Conservation (phyloP, 768 basidiomycete species). For the Basidioascus undulatus region DNA sequence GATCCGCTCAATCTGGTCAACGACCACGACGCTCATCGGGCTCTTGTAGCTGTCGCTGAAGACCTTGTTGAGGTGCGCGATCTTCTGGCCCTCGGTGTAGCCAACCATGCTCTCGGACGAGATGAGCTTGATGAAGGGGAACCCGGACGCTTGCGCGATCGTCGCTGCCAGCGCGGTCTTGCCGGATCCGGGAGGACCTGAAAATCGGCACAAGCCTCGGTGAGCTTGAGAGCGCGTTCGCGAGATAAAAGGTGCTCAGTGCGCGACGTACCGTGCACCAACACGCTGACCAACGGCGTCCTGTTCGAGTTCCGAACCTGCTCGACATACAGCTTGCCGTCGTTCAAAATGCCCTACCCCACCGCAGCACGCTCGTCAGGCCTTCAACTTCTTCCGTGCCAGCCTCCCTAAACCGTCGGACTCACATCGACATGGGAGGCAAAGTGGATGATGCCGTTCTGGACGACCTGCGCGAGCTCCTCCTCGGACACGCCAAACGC, state of each 20-base stretch:
- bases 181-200: slow-evolving; percentile 60
- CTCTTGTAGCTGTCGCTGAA: slow-evolving; percentile 94
- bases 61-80: slow-evolving; percentile 68
- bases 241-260: no score
- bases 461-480: slow-evolving; percentile 73
- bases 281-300: slow-evolving; percentile 72
- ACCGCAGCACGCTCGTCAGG: neutral
- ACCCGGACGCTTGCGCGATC: slow-evolving; percentile 78
- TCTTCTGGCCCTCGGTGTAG: slow-evolving; percentile 75
- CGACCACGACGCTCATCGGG: slow-evolving; percentile 81
- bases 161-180: slow-evolving; percentile 88
- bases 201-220: neutral
- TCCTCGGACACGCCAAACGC: slow-evolving; percentile 96
- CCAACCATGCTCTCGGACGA: slow-evolving; percentile 95
- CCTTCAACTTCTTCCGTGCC: neutral
- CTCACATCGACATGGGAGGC: slow-evolving; percentile 49
- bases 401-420: slow-evolving; percentile 8
- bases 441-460: slow-evolving; percentile 89
- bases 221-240: neutral
- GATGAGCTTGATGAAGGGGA: slow-evolving; percentile 92
- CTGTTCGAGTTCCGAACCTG: slow-evolving; percentile 76
- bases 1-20: slow-evolving; percentile 80
- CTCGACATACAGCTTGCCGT: slow-evolving; percentile 70
- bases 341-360: slow-evolving; percentile 54
- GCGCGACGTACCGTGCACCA: slow-evolving; percentile 37